Conservation (phyloP, 805 yeast species). For the Candida ascalaphidarum region DNA sequence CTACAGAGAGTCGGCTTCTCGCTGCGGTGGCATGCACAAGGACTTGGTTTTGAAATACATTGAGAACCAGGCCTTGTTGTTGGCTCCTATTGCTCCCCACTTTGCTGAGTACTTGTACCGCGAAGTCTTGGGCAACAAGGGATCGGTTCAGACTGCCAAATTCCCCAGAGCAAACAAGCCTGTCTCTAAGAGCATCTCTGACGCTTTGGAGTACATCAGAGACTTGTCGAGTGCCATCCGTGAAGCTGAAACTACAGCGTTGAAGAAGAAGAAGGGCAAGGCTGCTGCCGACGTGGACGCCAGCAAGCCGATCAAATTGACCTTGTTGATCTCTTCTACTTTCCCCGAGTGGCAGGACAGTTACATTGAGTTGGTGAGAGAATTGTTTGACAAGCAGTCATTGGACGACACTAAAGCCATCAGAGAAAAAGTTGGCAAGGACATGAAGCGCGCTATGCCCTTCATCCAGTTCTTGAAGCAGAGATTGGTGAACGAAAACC, state of each 20-base stretch:
- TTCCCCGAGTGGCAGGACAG: constrained; percentile 66
- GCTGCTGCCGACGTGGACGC: constrained; percentile 69
- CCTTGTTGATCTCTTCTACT: constrained; percentile 67
- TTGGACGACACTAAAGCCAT: constrained; percentile 58
- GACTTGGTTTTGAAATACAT: constrained; percentile 77
- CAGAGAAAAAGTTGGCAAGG: constrained; percentile 67
- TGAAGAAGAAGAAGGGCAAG: constrained; percentile 78
- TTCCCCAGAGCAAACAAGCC: constrained; percentile 78
- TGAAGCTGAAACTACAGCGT: constrained; percentile 82
- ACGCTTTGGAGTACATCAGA: constrained; percentile 75
- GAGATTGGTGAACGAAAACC: constrained; percentile 60
- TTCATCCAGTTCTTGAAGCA: constrained; percentile 82
- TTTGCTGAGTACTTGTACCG: constrained; percentile 85
- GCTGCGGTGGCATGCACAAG: constrained; percentile 64
- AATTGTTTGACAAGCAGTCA: constrained; percentile 56
- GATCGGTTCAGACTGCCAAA: constrained; percentile 60
- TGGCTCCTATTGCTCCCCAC: constrained; percentile 94
- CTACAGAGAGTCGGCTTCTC: constrained; percentile 70
- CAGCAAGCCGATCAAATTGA: constrained; percentile 62
- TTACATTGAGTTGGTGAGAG: constrained; percentile 62
- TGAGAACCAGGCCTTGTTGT: constrained; percentile 74
- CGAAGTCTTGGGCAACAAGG: constrained; percentile 62
- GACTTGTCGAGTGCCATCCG: constrained; percentile 74
- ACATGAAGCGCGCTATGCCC: constrained; percentile 98
- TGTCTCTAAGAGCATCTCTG: constrained; percentile 50